phyloP scores from a whole-genome alignment of 225 moss, liverwort and hornwort genomes.

The Bryoerythrophyllum caledonicum region DNA sequence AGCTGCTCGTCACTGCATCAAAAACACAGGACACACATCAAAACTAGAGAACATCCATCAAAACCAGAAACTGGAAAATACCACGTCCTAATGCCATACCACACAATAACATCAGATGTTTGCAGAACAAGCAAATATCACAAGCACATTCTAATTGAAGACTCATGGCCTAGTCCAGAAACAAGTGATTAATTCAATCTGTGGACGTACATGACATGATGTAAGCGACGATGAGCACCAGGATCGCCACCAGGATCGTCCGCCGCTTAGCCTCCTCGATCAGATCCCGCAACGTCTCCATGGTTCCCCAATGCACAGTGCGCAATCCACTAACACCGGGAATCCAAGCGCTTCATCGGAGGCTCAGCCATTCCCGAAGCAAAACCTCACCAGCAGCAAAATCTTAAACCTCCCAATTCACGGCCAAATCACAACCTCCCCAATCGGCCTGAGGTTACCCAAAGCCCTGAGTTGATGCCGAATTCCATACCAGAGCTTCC shows the following conservation, averaged over 20 bases:
- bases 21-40: conserved; percentile 12
- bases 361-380: conserved; percentile 12
- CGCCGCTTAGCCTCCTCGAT: conserved; percentile 87
- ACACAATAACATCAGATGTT: neutral
- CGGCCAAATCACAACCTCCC: too few species aligned
- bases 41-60: neutral
- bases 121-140: conserved; percentile 5
- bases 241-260: conserved; percentile 69
- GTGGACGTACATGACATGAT: conserved; percentile 70
- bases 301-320: conserved; percentile 26
- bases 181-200: conserved; percentile 8
- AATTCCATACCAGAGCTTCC: conserved; percentile 2
- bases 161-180: conserved; percentile 2
- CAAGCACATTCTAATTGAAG: neutral
- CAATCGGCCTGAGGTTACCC: neutral
- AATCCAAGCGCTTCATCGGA: neutral
- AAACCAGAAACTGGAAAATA: neutral
- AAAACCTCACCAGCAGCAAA: conserved; percentile 1
- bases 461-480: conserved; percentile 11
- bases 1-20: conserved; percentile 76
- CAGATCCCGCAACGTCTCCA: conserved; percentile 81
- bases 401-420: conserved; percentile 16
- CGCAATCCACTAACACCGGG: conserved; percentile 6
- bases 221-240: conserved; percentile 74
- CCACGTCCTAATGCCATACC: neutral